These are phyloP conservation scores for Solanum rostratum DNA, from an alignment of 257 asterid genomes.

Conservation along the genomic window DNA sequence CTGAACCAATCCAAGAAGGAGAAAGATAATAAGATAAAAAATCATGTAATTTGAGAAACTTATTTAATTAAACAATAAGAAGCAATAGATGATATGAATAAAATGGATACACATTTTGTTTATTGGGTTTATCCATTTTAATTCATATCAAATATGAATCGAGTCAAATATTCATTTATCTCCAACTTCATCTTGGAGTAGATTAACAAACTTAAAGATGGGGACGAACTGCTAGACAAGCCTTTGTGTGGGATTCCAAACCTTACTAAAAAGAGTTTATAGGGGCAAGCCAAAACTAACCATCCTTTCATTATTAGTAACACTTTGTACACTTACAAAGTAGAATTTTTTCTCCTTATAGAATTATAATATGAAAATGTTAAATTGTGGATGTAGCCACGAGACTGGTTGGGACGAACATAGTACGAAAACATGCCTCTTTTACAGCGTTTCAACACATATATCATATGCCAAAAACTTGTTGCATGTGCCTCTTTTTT, in stretches of 20 bases:
- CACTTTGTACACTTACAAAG: not conserved
- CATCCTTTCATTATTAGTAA: not conserved
- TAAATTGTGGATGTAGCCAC: not conserved
- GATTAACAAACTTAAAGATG: not conserved
- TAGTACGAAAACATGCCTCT: constrained; percentile 1
- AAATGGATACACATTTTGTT: no score
- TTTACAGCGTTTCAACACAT: not conserved
- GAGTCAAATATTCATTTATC: no score
- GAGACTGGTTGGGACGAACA: constrained; percentile 15
- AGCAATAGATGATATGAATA: no score
- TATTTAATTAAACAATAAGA: no score
- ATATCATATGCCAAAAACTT: not conserved
- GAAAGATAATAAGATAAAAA: no score
- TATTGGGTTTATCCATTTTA: no score
- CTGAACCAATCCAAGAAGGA: not conserved
- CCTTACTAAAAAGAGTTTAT: not conserved
- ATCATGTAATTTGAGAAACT: no score
- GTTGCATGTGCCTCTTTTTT: not conserved
- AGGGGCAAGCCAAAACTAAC: not conserved
- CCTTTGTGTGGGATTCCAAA: not conserved
- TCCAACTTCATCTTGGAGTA: not conserved
- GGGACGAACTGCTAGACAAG: not conserved
- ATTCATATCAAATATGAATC: no score
- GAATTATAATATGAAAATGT: not conserved
- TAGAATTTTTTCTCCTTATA: not conserved